Conservation (phyloP, 1,284 basidiomycete species). For the Exobasidium cylindrosporum region DNA sequence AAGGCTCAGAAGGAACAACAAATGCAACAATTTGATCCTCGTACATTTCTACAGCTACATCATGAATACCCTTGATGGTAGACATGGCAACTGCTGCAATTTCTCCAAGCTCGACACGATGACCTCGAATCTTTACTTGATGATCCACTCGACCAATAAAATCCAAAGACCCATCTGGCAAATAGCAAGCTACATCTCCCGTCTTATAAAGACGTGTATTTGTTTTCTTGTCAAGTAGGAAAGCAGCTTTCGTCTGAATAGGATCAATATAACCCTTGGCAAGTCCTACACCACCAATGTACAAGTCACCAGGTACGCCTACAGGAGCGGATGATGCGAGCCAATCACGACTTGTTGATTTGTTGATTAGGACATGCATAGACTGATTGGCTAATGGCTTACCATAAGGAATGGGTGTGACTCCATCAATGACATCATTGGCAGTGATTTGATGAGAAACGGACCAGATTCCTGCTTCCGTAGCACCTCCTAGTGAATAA, state of each 20-base stretch:
- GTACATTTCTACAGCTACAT: conserved; percentile 36
- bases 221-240: conserved; percentile 22
- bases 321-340: conserved; percentile 22
- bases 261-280: conserved; percentile 44
- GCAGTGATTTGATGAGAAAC: no score
- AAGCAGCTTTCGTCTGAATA: conserved; percentile 14
- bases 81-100: conserved; percentile 40
- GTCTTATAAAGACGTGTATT: conserved; percentile 51
- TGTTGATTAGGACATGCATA: conserved; percentile 33
- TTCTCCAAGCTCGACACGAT: conserved; percentile 53
- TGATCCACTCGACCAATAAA: conserved; percentile 48
- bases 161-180: conserved; percentile 43
- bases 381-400: no score
- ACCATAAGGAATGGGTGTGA: no score
- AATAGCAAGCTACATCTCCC: conserved; percentile 48
- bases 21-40: conserved; percentile 48
- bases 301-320: conserved; percentile 47
- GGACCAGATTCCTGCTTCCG: no score
- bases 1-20: no score
- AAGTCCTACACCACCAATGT: conserved; percentile 48
- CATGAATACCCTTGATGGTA: conserved; percentile 22
- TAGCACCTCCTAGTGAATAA: no score
- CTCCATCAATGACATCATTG: no score
- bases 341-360: conserved; percentile 37
- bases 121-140: conserved; percentile 53